Evolutionary conservation across 1,284 basidiomycete species (phyloP).

Genomic region (Ustilago xerochloae): DNA sequence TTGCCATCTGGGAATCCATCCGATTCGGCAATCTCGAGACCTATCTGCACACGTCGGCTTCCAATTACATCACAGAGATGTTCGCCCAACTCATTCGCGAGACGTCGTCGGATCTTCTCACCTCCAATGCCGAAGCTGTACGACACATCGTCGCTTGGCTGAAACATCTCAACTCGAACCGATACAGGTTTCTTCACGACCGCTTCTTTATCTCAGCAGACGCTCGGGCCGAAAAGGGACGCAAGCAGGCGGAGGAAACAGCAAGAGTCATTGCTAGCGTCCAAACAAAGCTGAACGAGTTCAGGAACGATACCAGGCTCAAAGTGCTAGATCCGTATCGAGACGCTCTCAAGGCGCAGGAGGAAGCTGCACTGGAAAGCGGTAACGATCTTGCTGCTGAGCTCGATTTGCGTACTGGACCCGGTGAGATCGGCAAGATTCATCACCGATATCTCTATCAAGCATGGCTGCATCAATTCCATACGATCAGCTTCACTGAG

Average conservation of each 20-base stretch:
- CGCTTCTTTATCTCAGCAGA: slow-evolving; percentile 20
- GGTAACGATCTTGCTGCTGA: slow-evolving; percentile 17
- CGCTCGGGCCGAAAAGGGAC: slow-evolving; percentile 17
- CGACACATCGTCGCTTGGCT: slow-evolving; percentile 46
- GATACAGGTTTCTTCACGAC: slow-evolving; percentile 37
- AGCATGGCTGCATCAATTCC: slow-evolving; percentile 80
- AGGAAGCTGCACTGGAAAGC: slow-evolving; percentile 6
- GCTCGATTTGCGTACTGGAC: slow-evolving; percentile 35
- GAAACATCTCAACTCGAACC: slow-evolving; percentile 44
- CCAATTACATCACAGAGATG: slow-evolving; percentile 49
- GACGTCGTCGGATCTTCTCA: slow-evolving; percentile 40
- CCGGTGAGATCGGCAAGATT: slow-evolving; percentile 35
- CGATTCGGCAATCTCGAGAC: slow-evolving; percentile 56
- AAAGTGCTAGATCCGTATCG: slow-evolving; percentile 75
- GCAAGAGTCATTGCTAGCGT: slow-evolving; percentile 70
- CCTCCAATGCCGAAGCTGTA: slow-evolving; percentile 38
- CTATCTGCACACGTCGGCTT: slow-evolving; percentile 43
- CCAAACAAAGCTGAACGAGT: slow-evolving; percentile 70
- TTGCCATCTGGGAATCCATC: slow-evolving; percentile 61
- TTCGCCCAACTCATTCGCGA: slow-evolving; percentile 50
- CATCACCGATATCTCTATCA: slow-evolving; percentile 71
- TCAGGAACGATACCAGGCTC: slow-evolving; percentile 73
- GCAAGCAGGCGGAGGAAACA: slow-evolving; percentile 32
- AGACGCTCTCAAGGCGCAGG: slow-evolving; percentile 24
- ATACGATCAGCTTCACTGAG: slow-evolving; percentile 45